These are phyloP conservation scores for Pythium folliculosum DNA, from an alignment of 352 stramenopile species.

Conservation along the genomic window DNA sequence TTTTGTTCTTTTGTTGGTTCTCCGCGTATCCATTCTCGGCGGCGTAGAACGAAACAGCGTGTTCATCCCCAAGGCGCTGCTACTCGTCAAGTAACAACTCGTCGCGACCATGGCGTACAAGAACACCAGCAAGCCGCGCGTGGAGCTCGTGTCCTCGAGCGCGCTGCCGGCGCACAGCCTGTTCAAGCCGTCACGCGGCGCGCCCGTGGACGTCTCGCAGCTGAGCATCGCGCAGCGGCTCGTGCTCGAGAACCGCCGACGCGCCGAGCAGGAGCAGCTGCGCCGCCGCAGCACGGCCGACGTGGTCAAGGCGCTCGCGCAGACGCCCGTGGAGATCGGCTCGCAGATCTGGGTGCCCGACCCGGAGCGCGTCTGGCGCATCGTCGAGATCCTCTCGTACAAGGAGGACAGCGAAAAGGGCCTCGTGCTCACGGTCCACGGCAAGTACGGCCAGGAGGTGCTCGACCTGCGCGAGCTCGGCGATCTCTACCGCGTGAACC, in stretches of 20 bases:
- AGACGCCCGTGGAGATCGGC: constrained; percentile 74
- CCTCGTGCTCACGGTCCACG: constrained; percentile 67
- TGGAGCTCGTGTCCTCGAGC: constrained; percentile 64
- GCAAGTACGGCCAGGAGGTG: constrained; percentile 70
- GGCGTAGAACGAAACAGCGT: too few relatives aligned
- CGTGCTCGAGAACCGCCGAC: constrained; percentile 85
- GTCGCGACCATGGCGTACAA: constrained; percentile 11
- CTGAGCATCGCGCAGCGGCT: constrained; percentile 82
- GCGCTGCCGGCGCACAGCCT: constrained; percentile 77
- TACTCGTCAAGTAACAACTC: constrained; percentile 10
- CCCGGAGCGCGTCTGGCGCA: constrained; percentile 78
- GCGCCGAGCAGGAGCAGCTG: constrained; percentile 51
- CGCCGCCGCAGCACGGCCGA: constrained; percentile 73
- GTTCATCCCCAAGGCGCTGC: too few relatives aligned
- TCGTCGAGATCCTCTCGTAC: constrained; percentile 77
- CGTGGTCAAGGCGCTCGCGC: constrained; percentile 61
- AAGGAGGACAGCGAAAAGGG: constrained; percentile 58
- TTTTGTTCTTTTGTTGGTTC: neutral
- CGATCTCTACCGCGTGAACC: constrained; percentile 87
- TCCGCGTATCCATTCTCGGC: too few relatives aligned
- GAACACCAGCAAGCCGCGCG: constrained; percentile 49
- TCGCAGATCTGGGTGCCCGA: constrained; percentile 88
- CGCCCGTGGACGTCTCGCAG: constrained; percentile 56
- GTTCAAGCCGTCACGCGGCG: constrained; percentile 66
- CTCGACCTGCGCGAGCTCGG: constrained; percentile 82